Conservation (phyloP, 768 basidiomycete species). For the Lactarius deliciosus region DNA sequence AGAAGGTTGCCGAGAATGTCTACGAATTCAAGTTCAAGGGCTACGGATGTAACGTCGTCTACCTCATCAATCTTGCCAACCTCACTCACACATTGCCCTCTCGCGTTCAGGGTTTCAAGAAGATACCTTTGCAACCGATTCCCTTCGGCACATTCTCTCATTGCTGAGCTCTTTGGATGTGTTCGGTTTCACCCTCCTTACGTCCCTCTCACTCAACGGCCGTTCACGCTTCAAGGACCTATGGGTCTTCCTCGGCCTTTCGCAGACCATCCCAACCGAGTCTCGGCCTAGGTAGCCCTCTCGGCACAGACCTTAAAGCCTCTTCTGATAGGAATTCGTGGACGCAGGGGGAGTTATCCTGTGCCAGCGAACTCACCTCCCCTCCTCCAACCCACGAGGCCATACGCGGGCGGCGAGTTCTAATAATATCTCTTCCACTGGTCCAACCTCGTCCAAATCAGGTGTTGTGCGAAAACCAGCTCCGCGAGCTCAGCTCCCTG, state of each 20-base stretch:
- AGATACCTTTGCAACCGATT: constrained; percentile 72
- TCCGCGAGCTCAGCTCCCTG: constrained; percentile 61
- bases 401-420: constrained; percentile 24
- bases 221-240: constrained; percentile 74
- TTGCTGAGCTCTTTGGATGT: constrained; percentile 65
- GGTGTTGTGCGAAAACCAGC: constrained; percentile 58
- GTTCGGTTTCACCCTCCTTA: constrained; percentile 64
- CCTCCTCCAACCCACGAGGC: neutral
- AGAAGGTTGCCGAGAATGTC: constrained; percentile 66
- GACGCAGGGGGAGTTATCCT: constrained; percentile 19
- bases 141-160: constrained; percentile 66
- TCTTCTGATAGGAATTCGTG: constrained; percentile 19
- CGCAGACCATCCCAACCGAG: constrained; percentile 36
- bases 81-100: constrained; percentile 9
- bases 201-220: constrained; percentile 69
- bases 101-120: constrained; percentile 66
- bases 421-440: constrained; percentile 27
- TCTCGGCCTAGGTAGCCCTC: constrained; percentile 38
- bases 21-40: constrained; percentile 83
- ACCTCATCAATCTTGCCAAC: constrained; percentile 25
- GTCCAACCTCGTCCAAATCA: constrained; percentile 35
- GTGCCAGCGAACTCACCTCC: constrained; percentile 6
- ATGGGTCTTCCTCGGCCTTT: constrained; percentile 71
- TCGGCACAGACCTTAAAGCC: constrained; percentile 36
- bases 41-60: constrained; percentile 60